phyloP scores from a whole-genome alignment of 345 rosid species.

The Hibiscus syriacus region DNA sequence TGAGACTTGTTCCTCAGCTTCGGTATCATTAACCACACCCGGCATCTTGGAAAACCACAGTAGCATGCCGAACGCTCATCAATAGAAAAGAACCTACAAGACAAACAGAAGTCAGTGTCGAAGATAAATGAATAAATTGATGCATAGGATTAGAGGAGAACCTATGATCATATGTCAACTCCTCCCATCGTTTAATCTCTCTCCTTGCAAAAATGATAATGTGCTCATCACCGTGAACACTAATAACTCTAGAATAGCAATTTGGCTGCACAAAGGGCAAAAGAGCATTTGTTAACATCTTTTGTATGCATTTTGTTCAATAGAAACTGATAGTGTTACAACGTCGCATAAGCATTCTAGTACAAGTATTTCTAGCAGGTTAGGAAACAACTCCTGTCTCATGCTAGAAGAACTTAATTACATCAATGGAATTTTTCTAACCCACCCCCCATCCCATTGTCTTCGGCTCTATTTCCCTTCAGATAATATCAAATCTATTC shows the following conservation, averaged over 20 bases:
- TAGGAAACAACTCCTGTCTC: background rate
- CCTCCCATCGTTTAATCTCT: too few relatives aligned
- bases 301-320: background rate
- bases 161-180: too few relatives aligned
- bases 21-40: slow-evolving; percentile 91
- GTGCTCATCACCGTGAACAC: too few relatives aligned
- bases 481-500: background rate
- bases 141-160: slow-evolving; percentile 6
- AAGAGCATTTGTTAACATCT: slow-evolving; percentile 11
- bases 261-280: slow-evolving; percentile 44
- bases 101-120: slow-evolving; percentile 15
- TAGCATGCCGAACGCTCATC: slow-evolving; percentile 77
- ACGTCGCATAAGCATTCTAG: background rate
- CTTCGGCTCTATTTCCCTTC: background rate
- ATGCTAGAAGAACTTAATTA: background rate
- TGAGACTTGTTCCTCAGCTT: slow-evolving; percentile 59
- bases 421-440: background rate
- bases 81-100: slow-evolving; percentile 72
- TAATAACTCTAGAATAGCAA: too few relatives aligned
- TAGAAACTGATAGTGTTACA: background rate
- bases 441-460: background rate
- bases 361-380: background rate
- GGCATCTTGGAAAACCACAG: slow-evolving; percentile 78
- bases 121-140: background rate
- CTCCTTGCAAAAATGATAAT: too few relatives aligned